Evolutionary conservation across 2,329 filamentous ascomycete species (phyloP).

Genomic region (Atkinsonella hypoxylon): DNA sequence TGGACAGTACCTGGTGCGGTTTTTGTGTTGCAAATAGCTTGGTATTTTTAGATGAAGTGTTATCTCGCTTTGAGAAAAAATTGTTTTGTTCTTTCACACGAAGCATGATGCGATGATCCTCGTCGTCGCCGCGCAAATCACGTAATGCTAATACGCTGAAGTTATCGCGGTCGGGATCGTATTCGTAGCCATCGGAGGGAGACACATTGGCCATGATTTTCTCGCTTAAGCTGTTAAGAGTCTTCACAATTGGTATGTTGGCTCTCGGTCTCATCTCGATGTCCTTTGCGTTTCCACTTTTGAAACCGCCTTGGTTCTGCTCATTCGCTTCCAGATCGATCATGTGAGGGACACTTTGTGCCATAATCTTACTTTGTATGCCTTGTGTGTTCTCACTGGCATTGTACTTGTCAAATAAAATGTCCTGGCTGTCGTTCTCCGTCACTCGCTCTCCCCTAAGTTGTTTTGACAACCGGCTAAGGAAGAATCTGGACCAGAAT

Average conservation of each 20-base stretch:
- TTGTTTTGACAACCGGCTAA: slow-evolving; percentile 81
- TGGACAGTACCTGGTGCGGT: slow-evolving; percentile 53
- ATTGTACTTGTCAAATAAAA: slow-evolving; percentile 77
- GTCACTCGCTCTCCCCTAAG: slow-evolving; percentile 79
- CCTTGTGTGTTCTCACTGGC: slow-evolving; percentile 52
- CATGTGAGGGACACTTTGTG: slow-evolving; percentile 68
- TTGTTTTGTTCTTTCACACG: slow-evolving; percentile 80
- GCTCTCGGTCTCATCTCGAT: slow-evolving; percentile 74
- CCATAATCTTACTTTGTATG: slow-evolving; percentile 40
- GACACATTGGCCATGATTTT: slow-evolving; percentile 86
- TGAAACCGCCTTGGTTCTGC: slow-evolving; percentile 78
- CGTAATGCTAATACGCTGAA: slow-evolving; percentile 65
- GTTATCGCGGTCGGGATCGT: slow-evolving; percentile 56
- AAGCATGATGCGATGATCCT: slow-evolving; percentile 68
- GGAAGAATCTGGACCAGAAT: slow-evolving; percentile 93
- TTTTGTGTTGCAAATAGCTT: slow-evolving; percentile 56
- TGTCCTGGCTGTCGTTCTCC: slow-evolving; percentile 64
- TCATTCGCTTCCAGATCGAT: slow-evolving; percentile 93
- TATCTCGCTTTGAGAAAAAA: slow-evolving; percentile 58
- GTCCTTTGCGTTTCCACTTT: slow-evolving; percentile 74
- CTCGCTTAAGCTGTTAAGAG: slow-evolving; percentile 80
- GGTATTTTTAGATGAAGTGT: slow-evolving; percentile 31
- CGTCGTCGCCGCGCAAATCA: slow-evolving; percentile 64
- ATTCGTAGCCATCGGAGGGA: slow-evolving; percentile 58
- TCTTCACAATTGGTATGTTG: slow-evolving; percentile 80